Base-by-base conservation (phyloP, 148 eudicot genomes). In the Chenopodium quinoa region DNA sequence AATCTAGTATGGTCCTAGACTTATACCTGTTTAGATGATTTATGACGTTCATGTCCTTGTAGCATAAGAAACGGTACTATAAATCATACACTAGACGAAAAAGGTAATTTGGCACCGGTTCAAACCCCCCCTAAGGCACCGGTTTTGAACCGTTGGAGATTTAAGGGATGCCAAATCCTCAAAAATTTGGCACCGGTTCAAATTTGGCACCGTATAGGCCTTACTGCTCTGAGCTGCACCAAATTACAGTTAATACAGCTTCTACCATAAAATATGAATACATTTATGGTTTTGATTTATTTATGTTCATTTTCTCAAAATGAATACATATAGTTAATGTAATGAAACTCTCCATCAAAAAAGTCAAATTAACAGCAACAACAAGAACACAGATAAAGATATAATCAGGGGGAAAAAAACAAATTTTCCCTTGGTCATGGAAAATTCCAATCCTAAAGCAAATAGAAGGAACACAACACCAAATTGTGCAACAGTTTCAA, bases 391-490 rank as follows among this genome's bases (percentile, higher is more conserved):
- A 60, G 6, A 67, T 47, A 50, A 27, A 68, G 19, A 2, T 52
- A 50, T 50, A 50, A 48, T 27, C 32, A 13, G 8, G 69, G 25
- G 25, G 25, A 23, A 23, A 54, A 34, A 54, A 60, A 31, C 25
- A 23, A 78, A 89, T 25, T 47, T 77, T 76, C 94, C 99, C 97
- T 97, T 97, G 82, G 95, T 56, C 92, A 92, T 83, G 58, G 98
- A 97, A 73, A 97, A 97, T 83, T 97, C 99, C 81, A 97, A 89
- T 32, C 99, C 99, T 75, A 97, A 82, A 83, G 99, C 98, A 97
- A 97, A 97, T 80, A 97, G 90, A 85, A 97, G 98, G 83, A 92
- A 97, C 76, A 97, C 94, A 77, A 97, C 99, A 88, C 99, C 99
- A 86, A 97, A 97, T 84, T 97, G 99, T 32, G 99, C 99, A 87